Percentiles rank a stretch among this genome's conserved stretches.
phyloP scores from a whole-genome alignment of 768 basidiomycete genomes.

The Xanthoconium stramineum region DNA sequence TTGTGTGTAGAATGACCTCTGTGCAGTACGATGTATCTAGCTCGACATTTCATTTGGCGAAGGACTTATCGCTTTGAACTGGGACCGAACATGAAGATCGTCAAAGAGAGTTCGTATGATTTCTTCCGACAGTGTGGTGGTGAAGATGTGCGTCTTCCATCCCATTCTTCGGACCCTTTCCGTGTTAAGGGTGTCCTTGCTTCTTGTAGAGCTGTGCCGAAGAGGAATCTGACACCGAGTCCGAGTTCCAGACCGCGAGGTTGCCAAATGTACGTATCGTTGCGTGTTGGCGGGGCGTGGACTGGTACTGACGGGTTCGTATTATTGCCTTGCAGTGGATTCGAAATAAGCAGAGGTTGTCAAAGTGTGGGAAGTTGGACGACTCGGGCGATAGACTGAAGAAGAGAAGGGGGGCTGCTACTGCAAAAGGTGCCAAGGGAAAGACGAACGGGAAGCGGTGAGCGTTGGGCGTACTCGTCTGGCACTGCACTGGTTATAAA shows the following conservation, averaged over 20 bases:
- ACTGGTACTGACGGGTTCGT: too few species aligned
- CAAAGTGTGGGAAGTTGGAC: conserved; percentile 44
- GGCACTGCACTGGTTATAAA: too few species aligned
- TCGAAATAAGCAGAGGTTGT: conserved; percentile 43
- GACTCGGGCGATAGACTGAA: conserved; percentile 52
- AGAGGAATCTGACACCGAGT: too few species aligned
- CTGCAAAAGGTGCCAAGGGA: conserved; percentile 11
- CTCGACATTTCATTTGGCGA: conserved; percentile 94
- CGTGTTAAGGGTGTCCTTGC: conserved; percentile 31
- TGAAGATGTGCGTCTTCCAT: conserved; percentile 74
- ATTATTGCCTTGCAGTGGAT: conserved; percentile 37
- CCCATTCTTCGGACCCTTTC: not conserved
- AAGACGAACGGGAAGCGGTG: too few species aligned
- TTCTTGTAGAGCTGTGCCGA: too few species aligned
- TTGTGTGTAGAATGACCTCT: conserved; percentile 2
- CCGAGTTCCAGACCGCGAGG: conserved; percentile 61
- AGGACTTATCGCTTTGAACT: conserved; percentile 95
- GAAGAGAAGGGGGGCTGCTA: conserved; percentile 36
- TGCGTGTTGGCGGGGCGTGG: not conserved
- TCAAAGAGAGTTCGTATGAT: too few species aligned
- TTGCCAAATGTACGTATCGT: conserved; percentile 66
- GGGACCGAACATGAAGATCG: conserved; percentile 59
- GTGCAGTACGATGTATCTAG: conserved; percentile 37
- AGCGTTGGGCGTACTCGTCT: too few species aligned
- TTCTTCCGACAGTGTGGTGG: too few species aligned